Percentiles rank a stretch among this genome's conserved stretches.
phyloP scores from a whole-genome alignment of 805 yeast genomes.

The Lipomyces starkeyi region DNA sequence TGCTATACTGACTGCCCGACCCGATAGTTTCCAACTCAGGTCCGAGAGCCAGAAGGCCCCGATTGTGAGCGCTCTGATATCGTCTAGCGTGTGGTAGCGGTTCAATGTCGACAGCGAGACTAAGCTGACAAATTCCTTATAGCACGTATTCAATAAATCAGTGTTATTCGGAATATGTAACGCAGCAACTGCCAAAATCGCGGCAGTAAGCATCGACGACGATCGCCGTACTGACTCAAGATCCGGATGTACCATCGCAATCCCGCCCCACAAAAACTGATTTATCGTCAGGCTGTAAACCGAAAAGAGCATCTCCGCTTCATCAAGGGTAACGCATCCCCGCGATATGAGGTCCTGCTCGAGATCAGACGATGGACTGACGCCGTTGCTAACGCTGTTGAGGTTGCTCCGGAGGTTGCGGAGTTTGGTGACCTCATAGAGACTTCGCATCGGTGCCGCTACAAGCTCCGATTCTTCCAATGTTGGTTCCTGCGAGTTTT shows the following conservation, averaged over 20 bases:
- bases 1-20: slow-evolving; percentile 2
- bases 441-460: slow-evolving; percentile 5
- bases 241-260: background rate
- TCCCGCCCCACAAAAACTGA: slow-evolving; percentile 11
- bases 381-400: background rate
- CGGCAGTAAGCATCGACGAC: slow-evolving; percentile 4
- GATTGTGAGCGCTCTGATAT: background rate
- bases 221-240: slow-evolving; percentile 4
- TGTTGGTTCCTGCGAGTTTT: background rate
- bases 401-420: slow-evolving; percentile 2
- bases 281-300: background rate
- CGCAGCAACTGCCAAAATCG: slow-evolving; percentile 5
- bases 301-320: slow-evolving; percentile 5
- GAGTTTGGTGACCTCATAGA: slow-evolving; percentile 10
- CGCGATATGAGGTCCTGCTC: slow-evolving; percentile 3
- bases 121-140: slow-evolving; percentile 3
- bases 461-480: slow-evolving; percentile 1
- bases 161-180: slow-evolving; percentile 2
- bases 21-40: slow-evolving; percentile 9
- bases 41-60: slow-evolving; percentile 9
- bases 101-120: background rate
- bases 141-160: background rate
- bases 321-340: background rate
- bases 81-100: slow-evolving; percentile 5
- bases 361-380: background rate